phyloP scores from a whole-genome alignment of 768 basidiomycete species.

The Macrocybe gigantea region DNA sequence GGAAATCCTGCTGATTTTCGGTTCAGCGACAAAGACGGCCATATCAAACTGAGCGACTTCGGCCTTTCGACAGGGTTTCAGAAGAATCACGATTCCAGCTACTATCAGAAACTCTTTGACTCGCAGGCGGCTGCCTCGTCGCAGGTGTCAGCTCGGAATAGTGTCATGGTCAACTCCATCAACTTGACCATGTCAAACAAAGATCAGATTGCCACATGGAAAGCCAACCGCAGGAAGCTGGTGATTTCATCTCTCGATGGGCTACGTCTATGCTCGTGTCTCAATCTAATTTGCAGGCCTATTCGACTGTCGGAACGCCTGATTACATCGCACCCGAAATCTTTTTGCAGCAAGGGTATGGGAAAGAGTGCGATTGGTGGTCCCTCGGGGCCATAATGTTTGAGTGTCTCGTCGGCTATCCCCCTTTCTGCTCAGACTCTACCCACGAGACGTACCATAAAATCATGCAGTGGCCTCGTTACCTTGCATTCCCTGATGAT shows the following conservation, averaged over 20 bases:
- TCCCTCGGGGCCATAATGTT: conserved; percentile 98
- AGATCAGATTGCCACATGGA: conserved; percentile 96
- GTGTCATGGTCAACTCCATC: conserved; percentile 96
- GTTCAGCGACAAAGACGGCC: conserved; percentile 80
- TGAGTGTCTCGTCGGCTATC: conserved; percentile 95
- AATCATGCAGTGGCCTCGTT: conserved; percentile 90
- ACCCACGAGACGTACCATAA: conserved; percentile 98
- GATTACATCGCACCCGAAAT: conserved; percentile 98
- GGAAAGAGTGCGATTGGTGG: conserved; percentile 99
- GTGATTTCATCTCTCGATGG: conserved; percentile 34
- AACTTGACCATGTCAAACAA: conserved; percentile 93
- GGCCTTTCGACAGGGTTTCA: conserved; percentile 99
- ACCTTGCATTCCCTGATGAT: conserved; percentile 88
- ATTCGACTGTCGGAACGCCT: conserved; percentile 96
- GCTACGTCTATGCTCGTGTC: not conserved
- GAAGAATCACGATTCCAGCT: conserved; percentile 93
- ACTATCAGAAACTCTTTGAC: conserved; percentile 88
- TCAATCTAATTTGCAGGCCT: conserved; percentile 52
- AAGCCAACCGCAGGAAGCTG: conserved; percentile 93
- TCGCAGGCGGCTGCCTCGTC: conserved; percentile 27
- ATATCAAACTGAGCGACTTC: conserved; percentile 97
- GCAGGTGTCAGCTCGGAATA: conserved; percentile 64
- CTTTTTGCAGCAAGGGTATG: conserved; percentile 95
- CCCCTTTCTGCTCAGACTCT: conserved; percentile 91
- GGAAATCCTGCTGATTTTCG: not conserved